Evolutionary conservation across 495 filamentous ascomycete species (phyloP).

Genomic region (Sphaerosporella brunnea): DNA sequence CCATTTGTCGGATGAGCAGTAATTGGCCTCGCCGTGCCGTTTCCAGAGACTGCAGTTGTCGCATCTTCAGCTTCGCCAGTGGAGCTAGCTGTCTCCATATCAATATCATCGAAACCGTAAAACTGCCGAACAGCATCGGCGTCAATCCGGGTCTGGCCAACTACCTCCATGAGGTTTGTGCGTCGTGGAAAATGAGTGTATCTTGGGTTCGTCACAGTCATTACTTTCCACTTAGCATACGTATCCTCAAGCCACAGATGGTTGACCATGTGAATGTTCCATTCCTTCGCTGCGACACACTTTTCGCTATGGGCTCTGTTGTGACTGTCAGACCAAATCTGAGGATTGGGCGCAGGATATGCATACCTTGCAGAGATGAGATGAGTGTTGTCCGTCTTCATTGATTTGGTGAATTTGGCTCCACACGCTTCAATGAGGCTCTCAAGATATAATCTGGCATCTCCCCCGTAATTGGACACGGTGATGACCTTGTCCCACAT

Average conservation of each 20-base stretch:
- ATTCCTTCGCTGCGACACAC: slow-evolving; percentile 74
- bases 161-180: slow-evolving; percentile 83
- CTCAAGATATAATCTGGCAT: slow-evolving; percentile 83
- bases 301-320: slow-evolving; percentile 67
- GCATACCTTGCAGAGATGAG: slow-evolving; percentile 54
- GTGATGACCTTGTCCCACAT: slow-evolving; percentile 60
- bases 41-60: not conserved
- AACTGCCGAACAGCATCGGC: slow-evolving; percentile 35
- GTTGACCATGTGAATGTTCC: slow-evolving; percentile 78
- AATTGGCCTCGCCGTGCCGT: not conserved
- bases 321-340: no score
- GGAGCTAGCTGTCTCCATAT: not conserved
- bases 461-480: slow-evolving; percentile 87
- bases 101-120: slow-evolving; percentile 14
- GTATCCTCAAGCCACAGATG: slow-evolving; percentile 96
- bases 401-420: slow-evolving; percentile 73
- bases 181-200: slow-evolving; percentile 70
- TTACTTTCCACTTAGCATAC: slow-evolving; percentile 68
- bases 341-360: no score
- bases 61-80: not conserved
- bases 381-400: slow-evolving; percentile 89
- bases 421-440: slow-evolving; percentile 71
- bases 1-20: not conserved
- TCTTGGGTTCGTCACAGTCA: slow-evolving; percentile 44
- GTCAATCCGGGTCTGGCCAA: slow-evolving; percentile 66